Evolutionary conservation across 306 rosid species (phyloP).

Genomic region (Senna siamea): DNA sequence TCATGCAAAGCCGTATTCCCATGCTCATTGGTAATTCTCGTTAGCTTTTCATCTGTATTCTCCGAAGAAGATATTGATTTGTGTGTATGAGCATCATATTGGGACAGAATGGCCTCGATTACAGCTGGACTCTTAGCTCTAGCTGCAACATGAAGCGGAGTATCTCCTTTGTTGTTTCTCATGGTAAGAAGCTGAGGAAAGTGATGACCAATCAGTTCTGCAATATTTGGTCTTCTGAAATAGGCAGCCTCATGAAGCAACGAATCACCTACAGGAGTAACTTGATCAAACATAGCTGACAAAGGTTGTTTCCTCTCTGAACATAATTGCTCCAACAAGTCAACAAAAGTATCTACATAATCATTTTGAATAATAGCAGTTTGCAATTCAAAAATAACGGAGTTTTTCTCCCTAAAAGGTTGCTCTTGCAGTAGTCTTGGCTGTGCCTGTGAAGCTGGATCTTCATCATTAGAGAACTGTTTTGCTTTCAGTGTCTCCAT

Average conservation of each 20-base stretch:
- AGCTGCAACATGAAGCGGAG: slow-evolving; percentile 39
- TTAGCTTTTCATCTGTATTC: background rate
- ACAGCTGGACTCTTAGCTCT: background rate
- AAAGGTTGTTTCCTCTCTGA: background rate
- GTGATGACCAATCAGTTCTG: too few relatives aligned
- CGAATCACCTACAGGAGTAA: slow-evolving; percentile 17
- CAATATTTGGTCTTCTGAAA: too few relatives aligned
- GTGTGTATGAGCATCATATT: too few relatives aligned
- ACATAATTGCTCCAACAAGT: background rate
- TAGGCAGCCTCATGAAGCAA: slow-evolving; percentile 38
- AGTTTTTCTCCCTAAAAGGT: too few relatives aligned
- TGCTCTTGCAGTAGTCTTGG: too few relatives aligned
- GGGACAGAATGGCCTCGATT: background rate
- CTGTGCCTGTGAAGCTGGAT: too few relatives aligned
- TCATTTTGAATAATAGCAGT: too few relatives aligned
- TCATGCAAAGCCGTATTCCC: slow-evolving; percentile 1
- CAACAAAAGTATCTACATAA: background rate
- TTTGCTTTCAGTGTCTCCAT: too few relatives aligned
- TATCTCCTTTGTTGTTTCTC: slow-evolving; percentile 25
- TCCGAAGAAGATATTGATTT: too few relatives aligned
- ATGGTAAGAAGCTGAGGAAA: background rate
- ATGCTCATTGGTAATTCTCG: background rate
- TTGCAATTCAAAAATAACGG: too few relatives aligned
- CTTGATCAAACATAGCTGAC: slow-evolving; percentile 4
- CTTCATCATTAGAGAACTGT: too few relatives aligned